phyloP scores from a whole-genome alignment of 176 grass and related monocot genomes.

The Oryza longistaminata region DNA sequence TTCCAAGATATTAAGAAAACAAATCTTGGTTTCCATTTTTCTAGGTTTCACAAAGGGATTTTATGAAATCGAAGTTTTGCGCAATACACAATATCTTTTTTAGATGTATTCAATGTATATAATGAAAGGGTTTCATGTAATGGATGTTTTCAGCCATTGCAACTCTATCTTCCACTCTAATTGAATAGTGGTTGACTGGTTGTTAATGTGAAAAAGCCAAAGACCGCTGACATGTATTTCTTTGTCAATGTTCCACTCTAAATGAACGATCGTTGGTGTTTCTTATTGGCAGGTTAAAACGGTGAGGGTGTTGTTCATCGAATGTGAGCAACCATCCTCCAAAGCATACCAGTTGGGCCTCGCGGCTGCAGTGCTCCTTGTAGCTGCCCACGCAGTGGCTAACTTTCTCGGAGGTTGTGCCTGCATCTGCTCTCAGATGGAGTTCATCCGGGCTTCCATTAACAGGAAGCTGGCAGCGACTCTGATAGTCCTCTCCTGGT shows the following conservation, averaged over 20 bases:
- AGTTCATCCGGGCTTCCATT: constrained; percentile 68
- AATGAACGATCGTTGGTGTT: background rate
- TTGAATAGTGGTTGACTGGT: background rate
- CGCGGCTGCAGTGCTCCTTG: constrained; percentile 67
- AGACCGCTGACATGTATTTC: background rate
- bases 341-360: constrained; percentile 85
- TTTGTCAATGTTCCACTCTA: background rate
- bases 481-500: constrained; percentile 84
- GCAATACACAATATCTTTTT: background rate
- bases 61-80: background rate
- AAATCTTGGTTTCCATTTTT: background rate
- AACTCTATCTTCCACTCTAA: background rate
- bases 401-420: constrained; percentile 81
- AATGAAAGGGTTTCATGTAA: background rate
- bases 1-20: background rate
- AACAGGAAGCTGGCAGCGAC: constrained; percentile 72
- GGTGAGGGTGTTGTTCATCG: constrained; percentile 75
- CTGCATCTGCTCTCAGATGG: constrained; percentile 76
- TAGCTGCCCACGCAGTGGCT: constrained; percentile 63
- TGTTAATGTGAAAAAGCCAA: background rate
- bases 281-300: constrained; percentile 50
- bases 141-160: background rate
- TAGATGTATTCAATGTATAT: background rate
- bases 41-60: background rate
- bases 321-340: constrained; percentile 75